Evolutionary conservation across 2,329 filamentous ascomycete species (phyloP).

Genomic region (Aspergillus terreus): DNA sequence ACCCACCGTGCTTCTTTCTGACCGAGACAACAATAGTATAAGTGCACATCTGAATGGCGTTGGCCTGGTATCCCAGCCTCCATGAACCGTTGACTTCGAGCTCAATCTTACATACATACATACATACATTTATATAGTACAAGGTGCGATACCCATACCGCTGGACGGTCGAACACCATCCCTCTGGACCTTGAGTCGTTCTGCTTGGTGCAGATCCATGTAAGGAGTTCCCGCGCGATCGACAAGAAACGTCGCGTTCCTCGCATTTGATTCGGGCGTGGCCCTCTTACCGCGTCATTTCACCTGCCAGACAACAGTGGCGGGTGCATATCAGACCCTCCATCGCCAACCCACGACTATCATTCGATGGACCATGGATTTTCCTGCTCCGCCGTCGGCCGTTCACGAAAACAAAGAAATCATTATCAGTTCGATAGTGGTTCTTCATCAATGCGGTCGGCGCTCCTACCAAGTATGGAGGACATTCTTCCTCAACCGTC

Average conservation of each 20-base stretch:
- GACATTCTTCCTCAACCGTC: not conserved
- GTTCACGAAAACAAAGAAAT: constrained; percentile 3
- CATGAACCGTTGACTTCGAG: no score
- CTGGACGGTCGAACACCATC: not conserved
- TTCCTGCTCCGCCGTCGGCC: constrained; percentile 5
- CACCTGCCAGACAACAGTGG: constrained; percentile 1
- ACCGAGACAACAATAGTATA: not conserved
- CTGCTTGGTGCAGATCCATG: constrained; percentile 17
- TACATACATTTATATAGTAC: no score
- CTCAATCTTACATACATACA: no score
- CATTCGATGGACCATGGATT: constrained; percentile 3
- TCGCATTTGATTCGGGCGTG: constrained; percentile 10
- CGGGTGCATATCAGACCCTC: constrained; percentile 9
- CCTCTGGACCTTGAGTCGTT: not conserved
- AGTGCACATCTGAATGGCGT: no score
- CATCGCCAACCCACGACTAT: not conserved
- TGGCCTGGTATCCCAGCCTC: no score
- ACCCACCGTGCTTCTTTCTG: not conserved
- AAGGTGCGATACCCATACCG: no score
- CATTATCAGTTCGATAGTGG: not conserved
- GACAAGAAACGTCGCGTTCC: constrained; percentile 16
- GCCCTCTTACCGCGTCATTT: constrained; percentile 12
- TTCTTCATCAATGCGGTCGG: not conserved
- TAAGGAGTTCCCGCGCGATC: constrained; percentile 25
- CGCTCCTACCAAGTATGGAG: not conserved